phyloP scores from a whole-genome alignment of 108 stramenopile genomes.

The Asterionellopsis glacialis region DNA sequence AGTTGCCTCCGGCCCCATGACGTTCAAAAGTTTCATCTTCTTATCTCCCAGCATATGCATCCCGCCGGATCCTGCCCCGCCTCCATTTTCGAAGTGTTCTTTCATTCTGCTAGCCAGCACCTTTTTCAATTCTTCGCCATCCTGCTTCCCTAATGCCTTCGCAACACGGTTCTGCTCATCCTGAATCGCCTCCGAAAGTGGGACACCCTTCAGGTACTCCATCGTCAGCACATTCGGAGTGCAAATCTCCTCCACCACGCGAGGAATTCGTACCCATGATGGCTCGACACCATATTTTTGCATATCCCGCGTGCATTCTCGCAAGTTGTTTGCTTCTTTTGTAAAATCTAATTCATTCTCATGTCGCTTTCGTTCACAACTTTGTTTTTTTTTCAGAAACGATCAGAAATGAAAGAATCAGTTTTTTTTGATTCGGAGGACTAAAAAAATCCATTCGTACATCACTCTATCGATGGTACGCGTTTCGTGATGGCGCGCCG shows the following conservation, averaged over 20 bases:
- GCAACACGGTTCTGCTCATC: slow-evolving; percentile 39
- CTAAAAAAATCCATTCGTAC: no score
- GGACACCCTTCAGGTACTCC: slow-evolving; percentile 59
- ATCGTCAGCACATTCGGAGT: slow-evolving; percentile 55
- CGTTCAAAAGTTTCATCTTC: no score
- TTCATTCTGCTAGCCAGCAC: slow-evolving; percentile 27
- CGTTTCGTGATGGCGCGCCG: no score
- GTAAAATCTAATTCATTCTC: slow-evolving; percentile 61
- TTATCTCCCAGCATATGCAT: no score
- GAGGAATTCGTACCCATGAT: slow-evolving; percentile 43
- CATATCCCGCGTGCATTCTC: slow-evolving; percentile 45
- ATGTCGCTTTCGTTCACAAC: no score
- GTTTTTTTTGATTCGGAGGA: no score
- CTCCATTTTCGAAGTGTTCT: no score
- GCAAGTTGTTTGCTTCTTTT: slow-evolving; percentile 57
- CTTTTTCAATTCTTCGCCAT: slow-evolving; percentile 26
- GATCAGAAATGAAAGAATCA: no score
- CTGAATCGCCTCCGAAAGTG: slow-evolving; percentile 41
- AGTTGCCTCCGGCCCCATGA: no score
- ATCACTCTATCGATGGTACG: no score
- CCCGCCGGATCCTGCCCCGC: no score
- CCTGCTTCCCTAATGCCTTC: slow-evolving; percentile 29
- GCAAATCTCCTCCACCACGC: slow-evolving; percentile 48
- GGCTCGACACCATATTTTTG: slow-evolving; percentile 36
- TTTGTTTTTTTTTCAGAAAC: no score